Percentiles rank a stretch among this genome's conserved stretches.
These are phyloP conservation scores for Penicillium sp. DNA, from an alignment of 2,329 filamentous ascomycete genomes.

Conservation along the genomic window DNA sequence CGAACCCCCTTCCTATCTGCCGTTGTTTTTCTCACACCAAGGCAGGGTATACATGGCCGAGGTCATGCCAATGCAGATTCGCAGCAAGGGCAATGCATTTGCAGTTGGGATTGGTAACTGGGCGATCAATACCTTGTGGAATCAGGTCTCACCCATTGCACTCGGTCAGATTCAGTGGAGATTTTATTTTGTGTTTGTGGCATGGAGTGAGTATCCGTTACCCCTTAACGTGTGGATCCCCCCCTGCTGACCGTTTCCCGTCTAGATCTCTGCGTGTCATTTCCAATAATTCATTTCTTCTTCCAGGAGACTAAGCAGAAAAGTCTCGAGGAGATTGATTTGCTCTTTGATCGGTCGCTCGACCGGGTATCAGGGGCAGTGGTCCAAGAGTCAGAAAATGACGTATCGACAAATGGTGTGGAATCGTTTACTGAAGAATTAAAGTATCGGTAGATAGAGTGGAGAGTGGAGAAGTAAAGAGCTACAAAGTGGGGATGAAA, in stretches of 20 bases:
- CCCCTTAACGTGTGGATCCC: not conserved
- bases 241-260: not conserved
- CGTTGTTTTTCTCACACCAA: not conserved
- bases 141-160: conserved; percentile 58
- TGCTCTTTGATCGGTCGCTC: conserved; percentile 56
- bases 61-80: conserved; percentile 67
- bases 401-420: not conserved
- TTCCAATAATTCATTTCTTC: conserved; percentile 51
- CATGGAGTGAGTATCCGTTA: conserved; percentile 42
- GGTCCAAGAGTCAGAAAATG: not conserved
- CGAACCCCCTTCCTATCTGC: not conserved
- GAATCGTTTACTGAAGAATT: not conserved
- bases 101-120: conserved; percentile 61
- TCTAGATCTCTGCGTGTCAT: conserved; percentile 35
- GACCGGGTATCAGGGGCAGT: conserved; percentile 48
- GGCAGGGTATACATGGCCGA: conserved; percentile 67
- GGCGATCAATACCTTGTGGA: conserved; percentile 60
- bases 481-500: not conserved
- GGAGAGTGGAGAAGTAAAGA: conserved; percentile 10
- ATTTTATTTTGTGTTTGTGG: conserved; percentile 61
- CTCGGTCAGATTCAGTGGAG: conserved; percentile 51
- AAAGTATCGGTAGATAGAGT: not conserved
- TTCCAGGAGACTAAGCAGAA: conserved; percentile 58
- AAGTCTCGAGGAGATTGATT: conserved; percentile 59
- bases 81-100: conserved; percentile 59